Base-by-base conservation (phyloP, 2,329 filamentous ascomycete species). In the Aspergillus pseudoglaucus region DNA sequence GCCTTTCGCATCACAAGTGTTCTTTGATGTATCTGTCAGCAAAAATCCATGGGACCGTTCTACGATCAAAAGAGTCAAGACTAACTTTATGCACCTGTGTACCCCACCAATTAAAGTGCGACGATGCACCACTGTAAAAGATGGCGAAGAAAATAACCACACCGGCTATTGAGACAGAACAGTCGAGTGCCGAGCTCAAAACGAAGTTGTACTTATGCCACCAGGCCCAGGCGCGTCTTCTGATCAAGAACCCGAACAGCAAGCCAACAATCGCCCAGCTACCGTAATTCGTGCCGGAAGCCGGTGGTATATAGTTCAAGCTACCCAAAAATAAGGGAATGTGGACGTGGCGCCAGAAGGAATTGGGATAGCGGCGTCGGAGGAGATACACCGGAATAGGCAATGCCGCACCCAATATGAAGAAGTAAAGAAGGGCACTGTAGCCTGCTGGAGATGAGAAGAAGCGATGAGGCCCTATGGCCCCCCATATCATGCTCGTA, bases 181-280 rank as follows among this genome's bases (percentile, higher is more conserved):
- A 59, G 32, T 87, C 84, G 40, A 88, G 70, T 1, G 81, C 84
- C 0, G 83, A 83, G 30, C 82, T 85, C 1, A 82, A 80, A 59
- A 87, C 76, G 63, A 87, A 88, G 67, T 87, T 87, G 67, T 86
- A 87, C 64, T 83, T 82, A 55, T 81, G 67, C 84, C 84, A 87
- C 84, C 84, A 87, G 39, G 78, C 80, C 6, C 73, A 76, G 62
- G 78, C 80, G 44, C 77, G 74, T 41, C 78, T 75, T 62, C 78
- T 77, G 59, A 87, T 74, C 53, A 76, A 76, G 53, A 74, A 81
- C 61, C 85, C 84, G 70, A 87, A 87, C 4, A 79, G 55, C 23
- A 79, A 73, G 7, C 83, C 84, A 9, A 84, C 77, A 17, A 79
- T 57, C 1, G 80, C 83, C 84, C 84, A 87, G 59, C 80, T 80